These are phyloP conservation scores for Mantamonas sphyraenae DNA, from an alignment of 78 protist species.

Conservation along the genomic window DNA sequence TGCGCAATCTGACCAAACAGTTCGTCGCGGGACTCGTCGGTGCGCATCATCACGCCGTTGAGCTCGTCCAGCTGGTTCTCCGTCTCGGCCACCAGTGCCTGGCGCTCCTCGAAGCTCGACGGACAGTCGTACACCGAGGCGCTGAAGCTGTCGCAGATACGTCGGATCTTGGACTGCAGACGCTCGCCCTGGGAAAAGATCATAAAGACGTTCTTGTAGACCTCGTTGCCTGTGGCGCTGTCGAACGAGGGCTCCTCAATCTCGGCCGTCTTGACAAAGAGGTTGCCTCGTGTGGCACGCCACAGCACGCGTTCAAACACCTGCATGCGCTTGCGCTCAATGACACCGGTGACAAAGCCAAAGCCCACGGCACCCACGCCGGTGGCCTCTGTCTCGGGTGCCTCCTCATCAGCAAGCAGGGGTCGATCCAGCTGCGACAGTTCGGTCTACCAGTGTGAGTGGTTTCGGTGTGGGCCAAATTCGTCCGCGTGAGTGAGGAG, in stretches of 20 bases:
- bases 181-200: constrained; percentile 76
- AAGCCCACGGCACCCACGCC: constrained; percentile 6
- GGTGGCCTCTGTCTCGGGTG: background rate
- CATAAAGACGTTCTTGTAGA: constrained; percentile 60
- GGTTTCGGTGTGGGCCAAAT: background rate
- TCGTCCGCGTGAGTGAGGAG: background rate
- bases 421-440: background rate
- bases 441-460: background rate
- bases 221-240: constrained; percentile 13
- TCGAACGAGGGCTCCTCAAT: constrained; percentile 47
- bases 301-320: constrained; percentile 69
- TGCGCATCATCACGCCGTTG: background rate
- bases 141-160: constrained; percentile 72
- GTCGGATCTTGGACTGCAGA: constrained; percentile 47
- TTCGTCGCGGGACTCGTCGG: too few species aligned
- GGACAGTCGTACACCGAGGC: constrained; percentile 76
- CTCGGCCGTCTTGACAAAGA: constrained; percentile 45
- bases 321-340: constrained; percentile 27
- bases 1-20: too few species aligned
- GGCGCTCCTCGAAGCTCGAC: constrained; percentile 18
- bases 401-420: background rate
- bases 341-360: constrained; percentile 64
- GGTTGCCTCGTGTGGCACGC: constrained; percentile 85
- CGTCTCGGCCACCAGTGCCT: background rate
- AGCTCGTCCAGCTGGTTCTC: constrained; percentile 19